Evolutionary conservation across 2,329 filamentous ascomycete species (phyloP).

Genomic region (Colletotrichum cordylinicola): DNA sequence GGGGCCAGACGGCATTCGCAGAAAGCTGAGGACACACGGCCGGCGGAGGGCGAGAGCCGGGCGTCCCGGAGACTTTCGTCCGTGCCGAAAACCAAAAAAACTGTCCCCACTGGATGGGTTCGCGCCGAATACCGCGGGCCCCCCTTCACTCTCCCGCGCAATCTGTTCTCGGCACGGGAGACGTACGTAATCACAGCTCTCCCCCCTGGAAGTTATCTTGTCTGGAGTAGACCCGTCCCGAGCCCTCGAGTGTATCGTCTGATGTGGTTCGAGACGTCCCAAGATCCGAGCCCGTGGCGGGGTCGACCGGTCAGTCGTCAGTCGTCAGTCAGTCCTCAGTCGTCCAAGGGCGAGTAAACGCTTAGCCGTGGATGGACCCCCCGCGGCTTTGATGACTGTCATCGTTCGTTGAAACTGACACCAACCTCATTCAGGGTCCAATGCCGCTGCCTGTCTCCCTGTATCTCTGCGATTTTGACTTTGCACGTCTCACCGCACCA

Average conservation of each 20-base stretch:
- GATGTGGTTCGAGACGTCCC: conserved; percentile 14
- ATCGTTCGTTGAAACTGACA: conserved; percentile 5
- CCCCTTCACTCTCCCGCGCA: background rate
- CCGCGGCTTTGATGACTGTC: background rate
- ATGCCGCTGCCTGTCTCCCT: conserved; percentile 11
- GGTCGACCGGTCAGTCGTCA: background rate
- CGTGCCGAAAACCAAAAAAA: background rate
- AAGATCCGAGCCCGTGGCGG: background rate
- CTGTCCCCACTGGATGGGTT: background rate
- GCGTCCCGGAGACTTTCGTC: background rate
- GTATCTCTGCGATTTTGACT: background rate
- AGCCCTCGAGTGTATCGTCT: conserved; percentile 11
- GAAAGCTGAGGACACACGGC: background rate
- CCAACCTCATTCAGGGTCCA: conserved; percentile 9
- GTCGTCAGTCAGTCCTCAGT: background rate
- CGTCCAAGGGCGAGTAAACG: background rate
- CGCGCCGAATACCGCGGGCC: background rate
- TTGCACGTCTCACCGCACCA: background rate
- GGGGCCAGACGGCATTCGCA: background rate
- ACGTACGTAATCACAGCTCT: background rate
- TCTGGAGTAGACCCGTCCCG: background rate
- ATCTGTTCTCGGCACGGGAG: background rate
- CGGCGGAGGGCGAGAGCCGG: background rate
- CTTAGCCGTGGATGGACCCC: background rate
- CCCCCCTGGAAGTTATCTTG: background rate